These are phyloP conservation scores for Pholiota molesta DNA, from an alignment of 768 basidiomycete species.

Conservation along the genomic window DNA sequence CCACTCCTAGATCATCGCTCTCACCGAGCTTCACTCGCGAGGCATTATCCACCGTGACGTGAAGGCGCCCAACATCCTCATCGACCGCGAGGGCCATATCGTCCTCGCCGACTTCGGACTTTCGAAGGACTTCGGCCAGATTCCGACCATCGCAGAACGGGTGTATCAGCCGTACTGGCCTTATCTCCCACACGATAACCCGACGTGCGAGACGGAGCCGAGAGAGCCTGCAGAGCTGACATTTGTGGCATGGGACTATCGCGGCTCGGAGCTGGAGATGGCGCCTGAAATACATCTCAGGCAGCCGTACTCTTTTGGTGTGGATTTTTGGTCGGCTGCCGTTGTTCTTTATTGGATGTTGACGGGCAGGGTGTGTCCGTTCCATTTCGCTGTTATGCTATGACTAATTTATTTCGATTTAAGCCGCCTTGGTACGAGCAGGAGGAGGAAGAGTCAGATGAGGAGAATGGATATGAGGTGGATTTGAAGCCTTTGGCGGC, in stretches of 20 bases:
- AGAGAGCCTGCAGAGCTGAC: conserved; percentile 27
- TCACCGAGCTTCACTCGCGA: conserved; percentile 32
- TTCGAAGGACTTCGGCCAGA: conserved; percentile 28
- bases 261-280: conserved; percentile 35
- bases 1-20: conserved; percentile 30
- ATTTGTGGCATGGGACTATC: conserved; percentile 28
- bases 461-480: conserved; percentile 14
- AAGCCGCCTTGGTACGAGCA: conserved; percentile 32
- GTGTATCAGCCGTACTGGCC: conserved; percentile 37
- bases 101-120: conserved; percentile 36
- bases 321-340: conserved; percentile 81
- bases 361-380: conserved; percentile 47
- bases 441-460: conserved; percentile 14
- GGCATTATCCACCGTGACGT: conserved; percentile 38
- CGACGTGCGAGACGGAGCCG: conserved; percentile 19
- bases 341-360: conserved; percentile 75
- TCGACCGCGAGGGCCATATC: conserved; percentile 33
- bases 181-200: conserved; percentile 25
- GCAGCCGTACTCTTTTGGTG: conserved; percentile 31
- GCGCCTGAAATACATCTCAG: conserved; percentile 32
- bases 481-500: conserved; percentile 16
- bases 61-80: conserved; percentile 36
- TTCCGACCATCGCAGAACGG: conserved; percentile 29
- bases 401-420: background rate
- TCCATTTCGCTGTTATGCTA: background rate